Evolutionary conservation across 768 basidiomycete genomes (phyloP).

Genomic region (Auricularia sp.): DNA sequence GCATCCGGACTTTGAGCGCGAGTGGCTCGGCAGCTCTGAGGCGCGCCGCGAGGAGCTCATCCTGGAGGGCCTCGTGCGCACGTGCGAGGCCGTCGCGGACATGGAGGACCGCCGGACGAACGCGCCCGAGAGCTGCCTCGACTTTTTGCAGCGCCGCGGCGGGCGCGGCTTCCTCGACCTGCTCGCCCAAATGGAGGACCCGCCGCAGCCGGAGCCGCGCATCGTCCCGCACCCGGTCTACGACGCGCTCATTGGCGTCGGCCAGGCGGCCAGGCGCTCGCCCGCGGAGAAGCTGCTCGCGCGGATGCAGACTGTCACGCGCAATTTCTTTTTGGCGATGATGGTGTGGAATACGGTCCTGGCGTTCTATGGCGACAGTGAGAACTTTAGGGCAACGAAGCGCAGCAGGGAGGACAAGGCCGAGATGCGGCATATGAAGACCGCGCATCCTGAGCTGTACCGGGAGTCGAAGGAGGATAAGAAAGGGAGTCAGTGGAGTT

Average conservation of each 20-base stretch:
- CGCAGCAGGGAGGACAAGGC: background rate
- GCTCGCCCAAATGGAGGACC: background rate
- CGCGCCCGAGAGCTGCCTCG: background rate
- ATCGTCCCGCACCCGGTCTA: background rate
- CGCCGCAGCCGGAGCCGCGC: background rate
- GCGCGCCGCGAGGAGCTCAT: background rate
- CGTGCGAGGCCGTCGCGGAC: background rate
- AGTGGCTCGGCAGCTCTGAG: background rate
- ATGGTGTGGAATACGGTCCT: slow-evolving; percentile 1
- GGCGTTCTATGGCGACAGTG: background rate
- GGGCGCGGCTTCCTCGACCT: background rate
- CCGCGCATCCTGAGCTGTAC: background rate
- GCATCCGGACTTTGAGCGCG: background rate
- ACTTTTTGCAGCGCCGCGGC: background rate
- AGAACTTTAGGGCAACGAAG: background rate
- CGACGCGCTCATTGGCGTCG: background rate
- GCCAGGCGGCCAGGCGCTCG: background rate
- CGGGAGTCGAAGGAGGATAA: background rate
- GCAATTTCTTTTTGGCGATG: background rate
- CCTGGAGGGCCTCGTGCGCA: background rate
- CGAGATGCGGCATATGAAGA: background rate
- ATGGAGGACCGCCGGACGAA: background rate
- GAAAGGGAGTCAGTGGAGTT: background rate
- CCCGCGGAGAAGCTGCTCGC: background rate
- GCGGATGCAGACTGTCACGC: background rate